Evolutionary conservation across 139 green algal species (phyloP).

Genomic region (Tetradesmus obliquus): DNA sequence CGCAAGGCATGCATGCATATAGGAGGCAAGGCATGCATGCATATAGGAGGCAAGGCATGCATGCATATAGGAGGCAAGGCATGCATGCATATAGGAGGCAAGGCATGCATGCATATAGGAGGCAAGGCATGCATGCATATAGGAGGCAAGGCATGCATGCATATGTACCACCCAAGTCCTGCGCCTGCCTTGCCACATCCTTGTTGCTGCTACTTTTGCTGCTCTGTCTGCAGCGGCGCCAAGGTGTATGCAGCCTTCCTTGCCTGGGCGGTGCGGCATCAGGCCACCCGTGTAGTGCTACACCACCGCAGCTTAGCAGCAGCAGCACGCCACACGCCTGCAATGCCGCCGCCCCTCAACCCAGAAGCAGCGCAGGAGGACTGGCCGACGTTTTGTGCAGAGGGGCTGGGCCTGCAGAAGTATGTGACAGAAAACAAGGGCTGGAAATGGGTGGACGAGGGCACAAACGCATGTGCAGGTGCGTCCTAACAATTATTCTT

Average conservation of each 20-base stretch:
- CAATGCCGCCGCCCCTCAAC: slow-evolving; percentile 37
- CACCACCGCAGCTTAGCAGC: slow-evolving; percentile 15
- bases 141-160: background rate
- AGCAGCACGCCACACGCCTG: background rate
- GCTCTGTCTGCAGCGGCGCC: background rate
- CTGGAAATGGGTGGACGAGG: slow-evolving; percentile 47
- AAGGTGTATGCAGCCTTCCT: slow-evolving; percentile 42
- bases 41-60: too few relatives aligned
- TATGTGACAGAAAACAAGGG: background rate
- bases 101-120: too few relatives aligned
- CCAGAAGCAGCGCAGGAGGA: slow-evolving; percentile 36
- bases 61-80: too few relatives aligned
- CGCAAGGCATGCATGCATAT: background rate
- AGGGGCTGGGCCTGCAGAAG: slow-evolving; percentile 36
- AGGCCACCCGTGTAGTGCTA: slow-evolving; percentile 12
- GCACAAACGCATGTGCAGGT: slow-evolving; percentile 41
- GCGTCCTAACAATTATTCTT: background rate
- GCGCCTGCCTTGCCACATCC: background rate
- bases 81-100: too few relatives aligned
- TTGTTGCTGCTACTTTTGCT: background rate
- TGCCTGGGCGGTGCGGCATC: slow-evolving; percentile 31
- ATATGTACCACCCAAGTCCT: too few relatives aligned
- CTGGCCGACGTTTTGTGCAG: slow-evolving; percentile 48
- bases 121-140: too few relatives aligned
- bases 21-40: too few relatives aligned